A percentile compares a stretch with the other conserved stretches of the same genome.
These are phyloP conservation scores for Solidago caesia DNA, from an alignment of 129 eudicot species.

Conservation along the genomic window DNA sequence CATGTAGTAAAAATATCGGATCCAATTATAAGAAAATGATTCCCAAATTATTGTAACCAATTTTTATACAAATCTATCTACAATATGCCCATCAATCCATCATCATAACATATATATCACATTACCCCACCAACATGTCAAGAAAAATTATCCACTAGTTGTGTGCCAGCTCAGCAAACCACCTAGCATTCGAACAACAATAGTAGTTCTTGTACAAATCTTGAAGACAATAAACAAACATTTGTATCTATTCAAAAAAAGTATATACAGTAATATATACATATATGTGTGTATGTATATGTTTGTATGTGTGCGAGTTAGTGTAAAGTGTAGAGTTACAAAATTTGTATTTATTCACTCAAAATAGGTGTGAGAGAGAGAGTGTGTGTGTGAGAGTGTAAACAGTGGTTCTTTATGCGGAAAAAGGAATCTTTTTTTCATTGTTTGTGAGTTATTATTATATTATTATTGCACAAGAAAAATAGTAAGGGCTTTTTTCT, in stretches of 20 bases:
- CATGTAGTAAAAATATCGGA: not conserved
- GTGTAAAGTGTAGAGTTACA: conserved; percentile 19
- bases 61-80: not conserved
- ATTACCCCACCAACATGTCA: conserved; percentile 32
- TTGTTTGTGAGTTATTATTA: conserved; percentile 17
- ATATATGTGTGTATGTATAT: not conserved
- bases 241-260: conserved; percentile 33
- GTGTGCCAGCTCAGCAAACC: conserved; percentile 36
- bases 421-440: conserved; percentile 32
- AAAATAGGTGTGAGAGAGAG: conserved; percentile 16
- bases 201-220: conserved; percentile 6
- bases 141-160: conserved; percentile 24
- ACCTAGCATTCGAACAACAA: conserved; percentile 18
- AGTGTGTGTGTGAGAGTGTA: conserved; percentile 10
- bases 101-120: not conserved
- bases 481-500: conserved; percentile 21
- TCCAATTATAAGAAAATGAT: conserved; percentile 33
- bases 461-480: not conserved
- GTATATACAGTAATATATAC: not conserved
- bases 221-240: conserved; percentile 15
- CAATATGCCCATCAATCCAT: not conserved
- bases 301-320: conserved; percentile 6
- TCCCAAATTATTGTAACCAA: conserved; percentile 31
- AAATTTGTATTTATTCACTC: conserved; percentile 30
- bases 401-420: conserved; percentile 21